Evolutionary conservation across 2,329 filamentous ascomycete genomes (phyloP), one percentile per base, ranked within the genome.

Genomic region (Blastomyces percursus): DNA sequence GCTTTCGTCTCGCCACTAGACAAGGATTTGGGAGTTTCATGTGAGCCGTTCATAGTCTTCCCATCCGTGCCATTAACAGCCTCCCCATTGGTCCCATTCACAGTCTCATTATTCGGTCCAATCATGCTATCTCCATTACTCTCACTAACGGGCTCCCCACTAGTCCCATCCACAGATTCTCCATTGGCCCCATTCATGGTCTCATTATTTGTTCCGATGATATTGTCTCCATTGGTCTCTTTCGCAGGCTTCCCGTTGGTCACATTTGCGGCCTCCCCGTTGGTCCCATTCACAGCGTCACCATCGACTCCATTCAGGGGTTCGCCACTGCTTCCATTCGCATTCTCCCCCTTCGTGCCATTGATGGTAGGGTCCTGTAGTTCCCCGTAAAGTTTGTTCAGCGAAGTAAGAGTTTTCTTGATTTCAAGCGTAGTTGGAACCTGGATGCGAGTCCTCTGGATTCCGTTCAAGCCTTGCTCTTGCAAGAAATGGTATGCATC

Each of bases 401-500:
- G 61, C 19, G 12, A 50, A 46, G 16, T 24, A 16, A 60, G 3
- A 8, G 55, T 24, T 16, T 59, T 12, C 5, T 46, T 59, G 56
- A 62, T 62, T 51, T 62, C 55, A 11, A 14, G 1, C 12, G 8
- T 38, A 27, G 61, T 56, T 32, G 61, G 61, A 4, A 59, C 61
- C 21, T 19, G n/a, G 35, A 3, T n/a, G 32, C 42, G 32, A 38
- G 64, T 66, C 14, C 44, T 63, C 38, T 66, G 64, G 30, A 56
- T 42, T 5, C 64, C 63, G 1, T 42, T n/a, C 7, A 64, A 35
- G 16, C 51, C 61, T n/a, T n/a, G 54, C 5, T 44, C 58, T 32
- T 61, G 51, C 2, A 66, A 24, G 59, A 60, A 64, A 7, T 32
- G 59, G 46, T 42, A 58, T n/a, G 60, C 64, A 48, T 64, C 62